Percentiles rank a stretch among this genome's conserved stretches.
Conservation (phyloP, 2,329 filamentous ascomycete species). For the Lomentospora prolificans region DNA sequence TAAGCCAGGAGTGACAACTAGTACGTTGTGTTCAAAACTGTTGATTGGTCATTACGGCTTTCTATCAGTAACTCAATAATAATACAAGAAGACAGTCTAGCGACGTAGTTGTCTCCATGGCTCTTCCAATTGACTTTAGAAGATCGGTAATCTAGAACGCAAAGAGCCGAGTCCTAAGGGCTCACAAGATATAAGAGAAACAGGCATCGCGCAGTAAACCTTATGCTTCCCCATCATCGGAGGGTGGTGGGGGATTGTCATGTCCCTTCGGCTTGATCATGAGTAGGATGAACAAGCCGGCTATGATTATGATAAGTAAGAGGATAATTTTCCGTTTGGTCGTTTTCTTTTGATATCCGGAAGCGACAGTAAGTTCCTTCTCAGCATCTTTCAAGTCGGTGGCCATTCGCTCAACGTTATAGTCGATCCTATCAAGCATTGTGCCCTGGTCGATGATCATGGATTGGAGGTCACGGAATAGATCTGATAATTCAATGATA, state of each 20-base stretch:
- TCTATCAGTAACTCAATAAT: no score
- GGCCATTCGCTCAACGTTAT: slow-evolving; percentile 95
- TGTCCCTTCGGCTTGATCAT: slow-evolving; percentile 64
- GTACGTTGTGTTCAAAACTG: no score
- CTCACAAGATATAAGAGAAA: no score
- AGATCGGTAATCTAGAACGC: no score
- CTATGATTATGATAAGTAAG: slow-evolving; percentile 73
- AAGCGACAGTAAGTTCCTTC: slow-evolving; percentile 81
- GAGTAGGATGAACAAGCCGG: slow-evolving; percentile 77
- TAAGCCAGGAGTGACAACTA: no score
- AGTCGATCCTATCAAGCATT: slow-evolving; percentile 90
- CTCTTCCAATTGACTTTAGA: no score
- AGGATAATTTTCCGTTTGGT: slow-evolving; percentile 91
- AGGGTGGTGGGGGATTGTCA: not conserved
- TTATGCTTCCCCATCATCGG: not conserved
- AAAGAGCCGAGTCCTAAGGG: no score
- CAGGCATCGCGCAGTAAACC: no score
- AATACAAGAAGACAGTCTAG: no score
- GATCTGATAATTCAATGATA: slow-evolving; percentile 92
- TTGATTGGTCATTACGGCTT: no score
- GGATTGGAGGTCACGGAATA: slow-evolving; percentile 89
- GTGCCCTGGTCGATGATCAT: slow-evolving; percentile 94
- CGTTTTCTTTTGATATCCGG: slow-evolving; percentile 77
- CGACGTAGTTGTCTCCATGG: no score
- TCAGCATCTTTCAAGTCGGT: slow-evolving; percentile 87